Conservation (phyloP, 495 filamentous ascomycete genomes). For the Tuber calosporum region DNA sequence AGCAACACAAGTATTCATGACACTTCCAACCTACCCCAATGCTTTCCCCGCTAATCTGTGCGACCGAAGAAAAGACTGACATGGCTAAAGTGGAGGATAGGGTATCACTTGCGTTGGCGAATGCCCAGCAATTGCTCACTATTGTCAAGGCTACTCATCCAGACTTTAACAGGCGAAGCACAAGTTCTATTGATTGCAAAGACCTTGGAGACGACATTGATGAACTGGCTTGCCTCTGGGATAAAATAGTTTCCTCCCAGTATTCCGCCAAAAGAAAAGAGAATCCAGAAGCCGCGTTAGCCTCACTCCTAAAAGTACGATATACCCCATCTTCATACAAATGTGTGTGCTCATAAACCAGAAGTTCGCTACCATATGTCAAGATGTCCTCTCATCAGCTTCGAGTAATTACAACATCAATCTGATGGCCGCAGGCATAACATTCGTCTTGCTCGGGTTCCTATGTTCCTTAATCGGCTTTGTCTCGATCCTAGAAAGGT, state of each 20-base stretch:
- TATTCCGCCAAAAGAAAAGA: neutral
- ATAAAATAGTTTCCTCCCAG: constrained; percentile 5
- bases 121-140: constrained; percentile 69
- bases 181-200: constrained; percentile 45
- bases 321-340: neutral
- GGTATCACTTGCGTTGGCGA: constrained; percentile 60
- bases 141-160: constrained; percentile 67
- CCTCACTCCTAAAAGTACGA: constrained; percentile 3
- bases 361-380: constrained; percentile 31
- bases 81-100: constrained; percentile 50
- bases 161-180: constrained; percentile 46
- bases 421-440: constrained; percentile 52
- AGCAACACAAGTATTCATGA: constrained; percentile 1
- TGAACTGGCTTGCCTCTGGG: constrained; percentile 53
- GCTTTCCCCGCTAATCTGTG: neutral
- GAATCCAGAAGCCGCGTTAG: neutral
- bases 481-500: constrained; percentile 21
- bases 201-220: constrained; percentile 48
- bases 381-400: constrained; percentile 47
- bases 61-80: constrained; percentile 28
- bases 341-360: neutral
- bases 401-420: constrained; percentile 82
- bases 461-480: constrained; percentile 41
- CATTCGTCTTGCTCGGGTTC: constrained; percentile 47
- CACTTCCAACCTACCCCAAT: neutral